A percentile compares a stretch with the other conserved stretches of the same genome.
Conservation (phyloP, 495 filamentous ascomycete species). For the Tuber brumale region DNA sequence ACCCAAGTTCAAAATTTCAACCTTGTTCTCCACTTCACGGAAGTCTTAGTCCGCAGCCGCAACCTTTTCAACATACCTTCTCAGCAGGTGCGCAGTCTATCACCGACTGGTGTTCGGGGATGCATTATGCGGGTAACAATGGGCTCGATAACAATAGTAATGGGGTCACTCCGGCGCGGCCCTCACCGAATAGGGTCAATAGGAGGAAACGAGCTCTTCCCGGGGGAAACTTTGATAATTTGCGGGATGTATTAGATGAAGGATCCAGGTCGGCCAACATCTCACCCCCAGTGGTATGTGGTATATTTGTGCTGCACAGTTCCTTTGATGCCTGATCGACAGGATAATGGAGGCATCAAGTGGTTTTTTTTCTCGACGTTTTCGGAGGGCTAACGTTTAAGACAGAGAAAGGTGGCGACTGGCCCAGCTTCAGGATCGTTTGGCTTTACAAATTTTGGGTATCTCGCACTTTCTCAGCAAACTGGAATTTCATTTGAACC, state of each 20-base stretch:
- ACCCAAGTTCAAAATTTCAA: slow-evolving; percentile 1
- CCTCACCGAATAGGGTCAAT: neutral
- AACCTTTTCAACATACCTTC: neutral
- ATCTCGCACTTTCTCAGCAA: neutral
- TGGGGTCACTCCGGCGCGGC: neutral
- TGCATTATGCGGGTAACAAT: neutral
- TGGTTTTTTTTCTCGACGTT: neutral
- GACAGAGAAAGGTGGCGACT: neutral
- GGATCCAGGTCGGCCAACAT: neutral
- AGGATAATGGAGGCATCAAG: neutral
- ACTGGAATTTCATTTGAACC: neutral
- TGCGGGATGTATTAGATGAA: neutral
- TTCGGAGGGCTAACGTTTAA: slow-evolving; percentile 3
- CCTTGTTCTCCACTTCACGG: neutral
- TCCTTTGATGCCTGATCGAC: neutral
- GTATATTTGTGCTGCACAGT: neutral
- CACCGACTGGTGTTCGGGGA: neutral
- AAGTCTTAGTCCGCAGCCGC: neutral
- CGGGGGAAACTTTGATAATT: neutral
- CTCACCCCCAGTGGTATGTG: slow-evolving; percentile 3
- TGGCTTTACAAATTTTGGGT: neutral
- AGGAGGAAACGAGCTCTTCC: neutral
- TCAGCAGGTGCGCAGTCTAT: neutral
- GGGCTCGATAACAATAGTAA: neutral
- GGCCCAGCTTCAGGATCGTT: neutral